Evolutionary conservation across 305 asterid genomes (phyloP), one percentile per base, ranked within the genome.

Genomic region (Andrographis paniculata): DNA sequence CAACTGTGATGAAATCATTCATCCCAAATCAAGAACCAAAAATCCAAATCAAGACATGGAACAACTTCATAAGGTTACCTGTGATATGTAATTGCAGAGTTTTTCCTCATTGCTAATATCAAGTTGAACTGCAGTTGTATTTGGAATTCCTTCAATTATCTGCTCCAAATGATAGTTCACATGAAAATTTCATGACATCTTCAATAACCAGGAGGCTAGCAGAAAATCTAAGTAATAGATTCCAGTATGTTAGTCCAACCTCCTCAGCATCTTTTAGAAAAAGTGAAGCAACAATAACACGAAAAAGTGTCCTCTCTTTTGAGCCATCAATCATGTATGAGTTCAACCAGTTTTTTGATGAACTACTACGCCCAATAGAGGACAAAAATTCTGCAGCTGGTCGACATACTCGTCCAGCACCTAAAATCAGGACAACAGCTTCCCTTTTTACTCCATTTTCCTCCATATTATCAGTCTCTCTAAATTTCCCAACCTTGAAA

Each of bases 361-460:
- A 56, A 55, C 36, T 53, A 55, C 36, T 53, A 42, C 70, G 68
- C 20, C 89, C 83, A 14, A 82, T 44, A 53, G 95, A 72, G 21
- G 89, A 61, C 48, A 91, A 78, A 68, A 91, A 72, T 56, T 86
- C 96, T 23, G 65, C 99, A 64, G 96, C 96, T 37, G 99, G 96
- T 48, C 84, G 82, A 71, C 99, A 91, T 45, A 91, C 95, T 37
- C 93, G 78, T n/a, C 96, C 99, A 62, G 99, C 94, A 20, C 99
- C 99, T 75, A 91, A 72, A 59, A 91, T 79, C 49, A 91, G 77
- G 58, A 89, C 74, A 17, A 17, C 58, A 13, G 77, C 67, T 60
- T 66, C 76, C 17, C 47, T 72, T 50, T 71, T 66, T 45, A 27
- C 36, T 49, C 56, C 85, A 47, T 38, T 50, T 60, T 72, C 82